Evolutionary conservation across 805 yeast genomes (phyloP).

Genomic region (Starmerella bombicola): DNA sequence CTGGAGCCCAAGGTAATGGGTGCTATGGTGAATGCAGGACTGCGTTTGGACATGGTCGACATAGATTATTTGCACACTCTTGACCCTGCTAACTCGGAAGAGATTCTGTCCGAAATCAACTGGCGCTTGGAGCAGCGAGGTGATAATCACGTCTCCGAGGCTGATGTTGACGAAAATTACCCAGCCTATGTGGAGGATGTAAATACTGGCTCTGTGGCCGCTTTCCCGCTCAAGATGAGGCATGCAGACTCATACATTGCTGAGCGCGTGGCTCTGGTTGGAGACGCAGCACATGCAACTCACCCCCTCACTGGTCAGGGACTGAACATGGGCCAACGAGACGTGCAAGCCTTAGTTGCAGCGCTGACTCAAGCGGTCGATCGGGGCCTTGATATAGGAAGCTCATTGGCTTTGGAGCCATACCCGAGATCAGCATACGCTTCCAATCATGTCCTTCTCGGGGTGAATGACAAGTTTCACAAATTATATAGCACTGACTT

Average conservation of each 20-base stretch:
- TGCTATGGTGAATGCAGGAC: conserved; percentile 70
- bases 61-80: conserved; percentile 52
- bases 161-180: conserved; percentile 45
- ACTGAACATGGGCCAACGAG: conserved; percentile 92
- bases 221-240: conserved; percentile 75
- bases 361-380: conserved; percentile 58
- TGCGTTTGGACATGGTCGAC: conserved; percentile 66
- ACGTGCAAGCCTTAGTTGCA: conserved; percentile 56
- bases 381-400: conserved; percentile 83
- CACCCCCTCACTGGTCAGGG: conserved; percentile 99
- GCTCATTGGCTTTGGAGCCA: conserved; percentile 66
- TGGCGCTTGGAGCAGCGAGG: conserved; percentile 49
- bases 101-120: conserved; percentile 51
- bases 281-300: conserved; percentile 96
- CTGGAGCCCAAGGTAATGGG: conserved; percentile 52
- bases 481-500: conserved; percentile 68
- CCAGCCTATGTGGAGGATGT: conserved; percentile 58
- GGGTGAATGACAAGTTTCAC: conserved; percentile 84
- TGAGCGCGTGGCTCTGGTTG: conserved; percentile 81
- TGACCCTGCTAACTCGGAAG: conserved; percentile 28
- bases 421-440: conserved; percentile 78
- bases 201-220: conserved; percentile 56
- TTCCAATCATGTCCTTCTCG: conserved; percentile 64
- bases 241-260: conserved; percentile 84
- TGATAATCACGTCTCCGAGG: conserved; percentile 42